Conservation (phyloP, 2,329 filamentous ascomycete species). For the Cladosporium sp. region DNA sequence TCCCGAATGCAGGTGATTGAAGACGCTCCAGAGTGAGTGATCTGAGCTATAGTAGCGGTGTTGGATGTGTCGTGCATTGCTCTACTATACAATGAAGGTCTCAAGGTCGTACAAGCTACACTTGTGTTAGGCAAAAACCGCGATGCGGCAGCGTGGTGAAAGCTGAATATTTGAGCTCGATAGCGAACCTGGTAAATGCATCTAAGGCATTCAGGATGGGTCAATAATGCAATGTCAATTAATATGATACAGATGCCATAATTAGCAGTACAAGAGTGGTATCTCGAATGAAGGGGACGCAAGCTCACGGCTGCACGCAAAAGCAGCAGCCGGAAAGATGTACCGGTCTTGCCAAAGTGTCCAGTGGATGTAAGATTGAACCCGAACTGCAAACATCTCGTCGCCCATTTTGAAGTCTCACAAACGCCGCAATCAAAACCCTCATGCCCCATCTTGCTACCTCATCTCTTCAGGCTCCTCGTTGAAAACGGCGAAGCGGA, state of each 20-base stretch:
- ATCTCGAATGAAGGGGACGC: slow-evolving; percentile 10
- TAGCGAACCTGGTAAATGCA: no score
- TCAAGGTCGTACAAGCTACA: no score
- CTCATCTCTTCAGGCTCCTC: slow-evolving; percentile 23
- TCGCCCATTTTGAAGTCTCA: slow-evolving; percentile 8
- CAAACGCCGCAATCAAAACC: slow-evolving; percentile 14
- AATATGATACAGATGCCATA: slow-evolving; percentile 3
- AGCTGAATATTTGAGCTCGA: no score
- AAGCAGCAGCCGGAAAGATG: background rate
- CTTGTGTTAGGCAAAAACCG: no score
- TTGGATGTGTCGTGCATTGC: no score
- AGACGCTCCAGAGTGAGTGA: no score
- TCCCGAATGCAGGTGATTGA: no score
- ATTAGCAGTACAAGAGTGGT: slow-evolving; percentile 5
- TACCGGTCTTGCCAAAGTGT: background rate
- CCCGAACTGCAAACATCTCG: slow-evolving; percentile 6
- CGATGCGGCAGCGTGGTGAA: no score
- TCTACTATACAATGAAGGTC: no score
- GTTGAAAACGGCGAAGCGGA: slow-evolving; percentile 33
- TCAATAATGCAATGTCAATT: slow-evolving; percentile 1
- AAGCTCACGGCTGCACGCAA: background rate
- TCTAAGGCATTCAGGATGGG: no score
- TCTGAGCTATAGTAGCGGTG: no score
- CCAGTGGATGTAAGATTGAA: background rate
- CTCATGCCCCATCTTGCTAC: slow-evolving; percentile 7